Conservation (phyloP, 1,284 basidiomycete genomes). For the Hortiboletus rubellus region DNA sequence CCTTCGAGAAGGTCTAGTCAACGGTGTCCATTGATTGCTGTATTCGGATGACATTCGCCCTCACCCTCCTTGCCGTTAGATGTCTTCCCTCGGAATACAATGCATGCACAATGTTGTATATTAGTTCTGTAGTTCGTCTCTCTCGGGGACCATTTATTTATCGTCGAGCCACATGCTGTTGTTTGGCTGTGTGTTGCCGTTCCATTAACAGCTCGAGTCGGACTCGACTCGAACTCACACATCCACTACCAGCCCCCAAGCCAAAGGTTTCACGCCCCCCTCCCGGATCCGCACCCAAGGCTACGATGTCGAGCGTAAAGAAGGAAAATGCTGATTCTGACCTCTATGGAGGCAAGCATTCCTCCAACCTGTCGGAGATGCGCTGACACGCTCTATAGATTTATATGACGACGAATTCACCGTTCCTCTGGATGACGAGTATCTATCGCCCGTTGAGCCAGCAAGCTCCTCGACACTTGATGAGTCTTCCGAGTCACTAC, state of each 20-base stretch:
- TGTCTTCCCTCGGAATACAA: constrained; percentile 13
- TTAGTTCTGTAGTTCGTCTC: constrained; percentile 24
- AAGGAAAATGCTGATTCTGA: constrained; percentile 39
- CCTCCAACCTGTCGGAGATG: background rate
- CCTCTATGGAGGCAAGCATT: constrained; percentile 37
- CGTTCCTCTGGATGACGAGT: constrained; percentile 37
- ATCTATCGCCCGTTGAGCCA: constrained; percentile 25
- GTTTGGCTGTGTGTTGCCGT: constrained; percentile 27
- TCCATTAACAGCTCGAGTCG: background rate
- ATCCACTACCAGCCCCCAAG: constrained; percentile 1
- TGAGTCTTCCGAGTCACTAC: constrained; percentile 10
- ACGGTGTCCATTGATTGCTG: constrained; percentile 39
- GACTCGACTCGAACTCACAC: constrained; percentile 2
- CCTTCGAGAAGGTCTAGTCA: constrained; percentile 47
- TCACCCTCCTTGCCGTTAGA: constrained; percentile 14
- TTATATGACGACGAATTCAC: constrained; percentile 45
- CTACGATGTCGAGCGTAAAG: constrained; percentile 24
- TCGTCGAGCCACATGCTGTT: constrained; percentile 17
- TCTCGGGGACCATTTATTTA: constrained; percentile 26
- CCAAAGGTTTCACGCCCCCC: background rate
- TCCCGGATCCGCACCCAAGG: background rate
- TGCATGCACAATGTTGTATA: constrained; percentile 32
- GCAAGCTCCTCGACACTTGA: constrained; percentile 9
- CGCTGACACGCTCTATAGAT: constrained; percentile 29
- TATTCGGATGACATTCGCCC: background rate